Conservation (phyloP, 2,329 filamentous ascomycete species). For the Atkinsonella hypoxylon region DNA sequence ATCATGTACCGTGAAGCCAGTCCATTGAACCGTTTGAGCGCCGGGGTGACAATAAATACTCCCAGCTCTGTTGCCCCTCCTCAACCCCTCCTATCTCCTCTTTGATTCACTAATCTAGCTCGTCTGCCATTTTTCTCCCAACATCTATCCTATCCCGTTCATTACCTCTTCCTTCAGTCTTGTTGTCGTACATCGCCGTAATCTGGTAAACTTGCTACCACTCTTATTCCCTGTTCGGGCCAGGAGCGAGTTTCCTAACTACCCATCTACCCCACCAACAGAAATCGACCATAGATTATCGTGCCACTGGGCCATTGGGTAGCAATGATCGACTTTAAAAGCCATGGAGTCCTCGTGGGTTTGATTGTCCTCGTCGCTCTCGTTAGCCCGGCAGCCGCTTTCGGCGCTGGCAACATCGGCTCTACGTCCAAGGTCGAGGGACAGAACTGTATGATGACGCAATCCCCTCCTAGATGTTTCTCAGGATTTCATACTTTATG, state of each 20-base stretch:
- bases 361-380: slow-evolving; percentile 53
- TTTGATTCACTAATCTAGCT: not conserved
- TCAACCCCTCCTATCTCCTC: slow-evolving; percentile 2
- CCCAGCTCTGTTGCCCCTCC: slow-evolving; percentile 1
- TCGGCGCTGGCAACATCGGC: slow-evolving; percentile 83
- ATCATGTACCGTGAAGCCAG: no score
- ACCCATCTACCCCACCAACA: not conserved
- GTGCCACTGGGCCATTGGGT: not conserved
- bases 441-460: slow-evolving; percentile 53
- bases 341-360: slow-evolving; percentile 39
- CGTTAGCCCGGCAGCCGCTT: slow-evolving; percentile 58
- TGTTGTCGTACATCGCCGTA: not conserved
- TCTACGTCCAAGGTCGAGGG: slow-evolving; percentile 71
- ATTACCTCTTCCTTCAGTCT: not conserved
- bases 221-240: not conserved
- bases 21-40: no score
- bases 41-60: no score
- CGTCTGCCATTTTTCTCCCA: not conserved
- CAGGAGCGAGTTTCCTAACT: not conserved
- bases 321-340: slow-evolving; percentile 36
- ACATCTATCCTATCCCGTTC: not conserved
- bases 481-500: no score
- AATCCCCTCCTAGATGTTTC: not conserved
- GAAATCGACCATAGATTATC: no score
- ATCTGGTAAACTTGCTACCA: no score